These are phyloP conservation scores for Tricholoma matsutake DNA, from an alignment of 768 basidiomycete species.

Conservation along the genomic window DNA sequence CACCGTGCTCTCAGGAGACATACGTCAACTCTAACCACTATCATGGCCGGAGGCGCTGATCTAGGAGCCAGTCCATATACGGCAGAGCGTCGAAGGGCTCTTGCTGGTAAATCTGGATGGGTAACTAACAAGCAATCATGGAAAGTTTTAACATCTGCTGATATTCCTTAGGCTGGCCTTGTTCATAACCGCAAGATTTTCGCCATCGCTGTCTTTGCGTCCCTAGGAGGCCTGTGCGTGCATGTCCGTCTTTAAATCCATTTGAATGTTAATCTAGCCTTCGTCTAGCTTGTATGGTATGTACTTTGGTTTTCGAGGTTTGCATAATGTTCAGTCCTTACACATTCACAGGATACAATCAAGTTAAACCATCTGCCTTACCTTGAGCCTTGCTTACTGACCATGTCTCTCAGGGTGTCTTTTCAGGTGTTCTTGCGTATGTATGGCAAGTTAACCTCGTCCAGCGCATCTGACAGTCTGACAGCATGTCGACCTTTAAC, in stretches of 20 bases:
- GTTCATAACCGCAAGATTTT: conserved; percentile 65
- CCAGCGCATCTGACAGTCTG: neutral
- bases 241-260: neutral
- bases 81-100: conserved; percentile 46
- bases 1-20: neutral
- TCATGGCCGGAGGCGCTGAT: conserved; percentile 46
- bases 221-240: conserved; percentile 70
- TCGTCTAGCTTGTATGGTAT: conserved; percentile 46
- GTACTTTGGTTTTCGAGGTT: neutral
- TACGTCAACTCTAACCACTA: neutral
- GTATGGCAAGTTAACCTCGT: neutral
- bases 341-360: conserved; percentile 53
- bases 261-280: neutral
- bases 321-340: neutral
- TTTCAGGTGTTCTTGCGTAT: conserved; percentile 69
- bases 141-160: neutral
- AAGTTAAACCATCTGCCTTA: conserved; percentile 30
- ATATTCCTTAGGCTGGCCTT: conserved; percentile 48
- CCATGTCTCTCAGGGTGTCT: conserved; percentile 51
- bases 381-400: neutral
- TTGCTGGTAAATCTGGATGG: conserved; percentile 69
- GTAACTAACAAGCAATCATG: conserved; percentile 32
- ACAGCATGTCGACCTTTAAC: conserved; percentile 50
- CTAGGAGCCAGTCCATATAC: conserved; percentile 28
- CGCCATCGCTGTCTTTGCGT: conserved; percentile 71